Conservation (phyloP, 2,329 filamentous ascomycete species). For the Exophiala phaeomuriformis region DNA sequence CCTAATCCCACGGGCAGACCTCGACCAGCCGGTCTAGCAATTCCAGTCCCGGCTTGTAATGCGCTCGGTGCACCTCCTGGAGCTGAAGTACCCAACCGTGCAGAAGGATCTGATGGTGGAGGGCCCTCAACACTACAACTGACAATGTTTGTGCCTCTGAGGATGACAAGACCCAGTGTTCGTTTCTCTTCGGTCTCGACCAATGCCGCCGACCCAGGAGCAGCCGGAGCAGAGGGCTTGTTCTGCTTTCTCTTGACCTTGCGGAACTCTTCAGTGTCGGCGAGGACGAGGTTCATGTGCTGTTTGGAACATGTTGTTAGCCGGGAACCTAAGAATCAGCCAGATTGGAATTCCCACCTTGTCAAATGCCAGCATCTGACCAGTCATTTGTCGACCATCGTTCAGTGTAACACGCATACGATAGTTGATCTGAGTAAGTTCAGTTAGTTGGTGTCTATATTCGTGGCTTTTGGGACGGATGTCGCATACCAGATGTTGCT, state of each 20-base stretch:
- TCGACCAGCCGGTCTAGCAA: slow-evolving; percentile 83
- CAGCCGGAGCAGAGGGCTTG: slow-evolving; percentile 53
- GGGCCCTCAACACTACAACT: slow-evolving; percentile 93
- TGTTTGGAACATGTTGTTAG: slow-evolving; percentile 34
- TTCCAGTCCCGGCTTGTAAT: slow-evolving; percentile 75
- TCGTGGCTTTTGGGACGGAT: background rate
- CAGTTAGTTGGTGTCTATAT: slow-evolving; percentile 3
- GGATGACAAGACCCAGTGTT: slow-evolving; percentile 88
- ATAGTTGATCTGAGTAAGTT: slow-evolving; percentile 76
- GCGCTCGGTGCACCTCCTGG: slow-evolving; percentile 55
- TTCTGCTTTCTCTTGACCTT: slow-evolving; percentile 83
- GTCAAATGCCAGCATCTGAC: slow-evolving; percentile 97
- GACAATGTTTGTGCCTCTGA: slow-evolving; percentile 90
- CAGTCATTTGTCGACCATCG: slow-evolving; percentile 92
- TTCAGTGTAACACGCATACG: slow-evolving; percentile 95
- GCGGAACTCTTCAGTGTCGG: slow-evolving; percentile 96
- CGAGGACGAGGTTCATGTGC: slow-evolving; percentile 99
- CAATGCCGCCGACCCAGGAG: slow-evolving; percentile 54
- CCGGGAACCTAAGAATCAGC: background rate
- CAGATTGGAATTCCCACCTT: slow-evolving; percentile 56
- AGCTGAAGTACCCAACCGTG: slow-evolving; percentile 72
- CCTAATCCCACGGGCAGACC: slow-evolving; percentile 76
- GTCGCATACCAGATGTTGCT: slow-evolving; percentile 58
- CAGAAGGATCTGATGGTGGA: slow-evolving; percentile 85
- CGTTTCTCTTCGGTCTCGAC: slow-evolving; percentile 94